Base-by-base conservation (phyloP, 2,329 filamentous ascomycete genomes). In the Cladosporium sp. region DNA sequence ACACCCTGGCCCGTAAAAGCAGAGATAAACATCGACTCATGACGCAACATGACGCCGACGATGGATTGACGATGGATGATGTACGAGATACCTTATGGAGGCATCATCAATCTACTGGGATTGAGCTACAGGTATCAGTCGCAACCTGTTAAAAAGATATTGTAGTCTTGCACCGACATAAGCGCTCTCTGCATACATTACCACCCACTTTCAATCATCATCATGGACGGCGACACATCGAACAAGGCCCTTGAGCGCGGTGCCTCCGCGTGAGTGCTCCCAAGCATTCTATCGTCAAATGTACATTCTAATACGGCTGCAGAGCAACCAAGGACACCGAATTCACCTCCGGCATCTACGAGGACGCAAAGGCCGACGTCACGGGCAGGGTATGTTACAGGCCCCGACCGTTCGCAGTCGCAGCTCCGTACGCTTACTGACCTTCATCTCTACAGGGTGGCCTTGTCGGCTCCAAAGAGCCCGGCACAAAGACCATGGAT, bases 191-290 rank as follows among this genome's bases (percentile, higher is more conserved):
- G 11, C 9, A 48, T n/a, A 31, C 34, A 31, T 2, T 4, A 28
- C 35, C 18, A 9, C 4, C 2, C 7, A 31, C 34, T 19, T 2
- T 14, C 3, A 35, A 58, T n/a, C 43, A 41, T 43, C 53, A 57
- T 6, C 32, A 63, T 62, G 53, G 62, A 64, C 61, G 62, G 62
- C 34, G 61, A 65, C 53, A 28, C 54, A 19, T 56, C 60, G 22
- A 57, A 53, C 31, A 61, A 58, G 49, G 59, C 57, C 32, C 54
- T 63, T 48, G 61, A 63, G 52, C 42, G 49, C 33, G 62, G 61
- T 35, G 62, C 62, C 9, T 59, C 59, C 28, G 45, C 60, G 60
- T 28, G 22, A 28, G 22, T 62, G 58, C 9, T 57, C 40, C 8
- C 10, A 5, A 9, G 8, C 34, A 19, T 8, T 19, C 28, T 3